Evolutionary conservation across 2,329 filamentous ascomycete genomes (phyloP).

Genomic region (Amesomyces nigricolor): DNA sequence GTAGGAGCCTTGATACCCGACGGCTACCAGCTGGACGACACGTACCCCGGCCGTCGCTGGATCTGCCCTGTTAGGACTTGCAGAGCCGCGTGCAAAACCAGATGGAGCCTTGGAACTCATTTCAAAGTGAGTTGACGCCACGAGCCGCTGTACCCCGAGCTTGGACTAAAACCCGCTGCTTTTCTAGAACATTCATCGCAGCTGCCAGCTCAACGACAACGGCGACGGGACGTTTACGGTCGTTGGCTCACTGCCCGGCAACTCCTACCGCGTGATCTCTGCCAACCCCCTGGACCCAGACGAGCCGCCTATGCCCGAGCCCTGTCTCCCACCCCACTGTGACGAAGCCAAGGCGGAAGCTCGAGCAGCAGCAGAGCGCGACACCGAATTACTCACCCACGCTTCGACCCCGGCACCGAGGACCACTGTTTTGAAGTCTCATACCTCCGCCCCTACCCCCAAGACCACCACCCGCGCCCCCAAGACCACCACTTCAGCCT

Average conservation of each 20-base stretch:
- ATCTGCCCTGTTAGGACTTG: conserved; percentile 20
- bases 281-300: conserved; percentile 7
- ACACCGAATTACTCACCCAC: no score
- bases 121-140: conserved; percentile 10
- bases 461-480: no score
- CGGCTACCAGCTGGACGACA: conserved; percentile 11
- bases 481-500: no score
- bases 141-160: neutral
- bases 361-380: neutral
- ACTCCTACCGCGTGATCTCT: conserved; percentile 11
- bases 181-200: conserved; percentile 1
- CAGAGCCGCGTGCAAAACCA: conserved; percentile 7
- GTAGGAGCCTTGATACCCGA: conserved; percentile 13
- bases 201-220: conserved; percentile 18
- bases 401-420: no score
- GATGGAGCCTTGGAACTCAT: conserved; percentile 8
- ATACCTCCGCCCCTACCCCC: no score
- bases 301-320: conserved; percentile 1
- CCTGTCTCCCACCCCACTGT: neutral
- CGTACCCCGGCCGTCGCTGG: conserved; percentile 2
- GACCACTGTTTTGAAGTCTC: no score
- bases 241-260: conserved; percentile 1
- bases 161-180: neutral
- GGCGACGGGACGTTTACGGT: conserved; percentile 23
- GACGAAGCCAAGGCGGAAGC: neutral